Conservation (phyloP, 116 monocot species). For the Iris pallida region DNA sequence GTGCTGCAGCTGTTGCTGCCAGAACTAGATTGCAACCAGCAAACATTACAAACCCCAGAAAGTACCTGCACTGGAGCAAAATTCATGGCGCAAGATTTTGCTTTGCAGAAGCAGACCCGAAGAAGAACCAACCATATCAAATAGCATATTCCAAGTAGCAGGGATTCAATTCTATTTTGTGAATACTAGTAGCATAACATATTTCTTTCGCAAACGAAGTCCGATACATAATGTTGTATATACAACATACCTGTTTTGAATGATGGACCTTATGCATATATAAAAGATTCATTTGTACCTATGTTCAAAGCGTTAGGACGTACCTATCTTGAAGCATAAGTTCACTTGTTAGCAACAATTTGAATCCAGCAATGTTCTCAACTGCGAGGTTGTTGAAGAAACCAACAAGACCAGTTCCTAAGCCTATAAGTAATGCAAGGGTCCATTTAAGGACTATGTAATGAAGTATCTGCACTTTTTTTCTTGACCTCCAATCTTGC, state of each 20-base stretch:
- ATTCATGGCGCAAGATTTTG: not conserved
- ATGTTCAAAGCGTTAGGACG: not conserved
- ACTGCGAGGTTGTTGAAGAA: slow-evolving; percentile 80
- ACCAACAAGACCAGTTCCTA: slow-evolving; percentile 51
- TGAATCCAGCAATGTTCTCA: slow-evolving; percentile 81
- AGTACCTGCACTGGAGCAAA: slow-evolving; percentile 49
- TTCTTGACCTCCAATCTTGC: slow-evolving; percentile 80
- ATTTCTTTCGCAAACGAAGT: too few species aligned
- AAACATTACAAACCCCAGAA: slow-evolving; percentile 41
- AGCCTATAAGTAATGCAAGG: slow-evolving; percentile 63
- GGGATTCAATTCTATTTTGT: too few species aligned
- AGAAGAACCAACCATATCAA: too few species aligned
- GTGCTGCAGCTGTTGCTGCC: slow-evolving; percentile 55
- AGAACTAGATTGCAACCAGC: slow-evolving; percentile 62
- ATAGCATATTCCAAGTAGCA: too few species aligned
- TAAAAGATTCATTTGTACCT: too few species aligned
- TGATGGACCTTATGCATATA: too few species aligned
- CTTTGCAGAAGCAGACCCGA: too few species aligned
- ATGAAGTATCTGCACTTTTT: slow-evolving; percentile 64
- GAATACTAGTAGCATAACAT: too few species aligned
- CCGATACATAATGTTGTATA: too few species aligned
- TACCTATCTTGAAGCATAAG: slow-evolving; percentile 59
- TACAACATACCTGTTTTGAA: too few species aligned
- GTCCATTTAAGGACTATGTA: slow-evolving; percentile 68
- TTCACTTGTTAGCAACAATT: slow-evolving; percentile 60